Conservation (phyloP, 148 eudicot genomes). For the Nepenthes mirabilis region DNA sequence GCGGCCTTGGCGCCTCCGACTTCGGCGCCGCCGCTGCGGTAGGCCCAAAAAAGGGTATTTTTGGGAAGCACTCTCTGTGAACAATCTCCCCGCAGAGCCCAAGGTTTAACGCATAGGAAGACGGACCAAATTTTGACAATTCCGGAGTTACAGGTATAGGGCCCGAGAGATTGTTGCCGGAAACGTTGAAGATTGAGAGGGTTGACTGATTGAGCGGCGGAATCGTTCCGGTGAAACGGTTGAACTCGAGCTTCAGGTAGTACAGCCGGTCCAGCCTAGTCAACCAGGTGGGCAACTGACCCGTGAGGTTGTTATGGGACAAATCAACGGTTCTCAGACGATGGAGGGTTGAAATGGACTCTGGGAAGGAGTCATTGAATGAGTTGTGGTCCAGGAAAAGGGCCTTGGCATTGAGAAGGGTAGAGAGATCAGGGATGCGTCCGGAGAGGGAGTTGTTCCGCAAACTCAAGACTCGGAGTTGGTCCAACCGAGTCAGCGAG, state of each 20-base stretch:
- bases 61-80: constrained; percentile 20
- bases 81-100: constrained; percentile 38
- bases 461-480: constrained; percentile 42
- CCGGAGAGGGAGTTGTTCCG: constrained; percentile 45
- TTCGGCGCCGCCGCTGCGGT: constrained; percentile 3
- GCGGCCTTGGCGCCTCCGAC: constrained; percentile 4
- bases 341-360: constrained; percentile 23
- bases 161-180: constrained; percentile 31
- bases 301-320: constrained; percentile 25
- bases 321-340: constrained; percentile 40
- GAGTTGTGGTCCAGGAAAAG: constrained; percentile 28
- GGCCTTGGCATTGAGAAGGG: constrained; percentile 25
- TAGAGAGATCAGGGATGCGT: constrained; percentile 35
- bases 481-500: constrained; percentile 33
- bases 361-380: constrained; percentile 25
- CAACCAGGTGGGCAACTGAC: constrained; percentile 20
- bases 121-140: constrained; percentile 13
- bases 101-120: constrained; percentile 19
- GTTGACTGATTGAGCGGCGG: constrained; percentile 40
- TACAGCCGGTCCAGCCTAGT: constrained; percentile 15
- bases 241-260: constrained; percentile 30
- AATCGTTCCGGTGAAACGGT: constrained; percentile 28
- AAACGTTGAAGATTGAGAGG: constrained; percentile 33
- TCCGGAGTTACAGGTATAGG: constrained; percentile 29
- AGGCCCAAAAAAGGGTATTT: constrained; percentile 21